Base-by-base conservation (phyloP, 192 early-diverging fungal species). In the Fimicolochytrium jonesii region DNA sequence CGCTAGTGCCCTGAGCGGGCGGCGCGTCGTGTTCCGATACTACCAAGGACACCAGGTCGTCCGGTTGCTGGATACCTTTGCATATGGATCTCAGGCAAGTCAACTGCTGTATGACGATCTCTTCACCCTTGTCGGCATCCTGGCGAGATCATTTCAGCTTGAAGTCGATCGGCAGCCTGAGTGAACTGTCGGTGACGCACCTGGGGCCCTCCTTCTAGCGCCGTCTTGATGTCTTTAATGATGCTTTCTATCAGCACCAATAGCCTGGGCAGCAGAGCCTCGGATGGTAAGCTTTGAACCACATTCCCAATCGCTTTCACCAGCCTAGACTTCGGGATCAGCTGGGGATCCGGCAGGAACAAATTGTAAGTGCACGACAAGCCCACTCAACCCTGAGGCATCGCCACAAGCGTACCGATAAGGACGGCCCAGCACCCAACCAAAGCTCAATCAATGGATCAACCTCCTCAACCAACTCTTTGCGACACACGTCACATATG, bases 251-350 rank as follows among this genome's bases (percentile, higher is more conserved):
- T 34, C 30, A 74, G 23, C 7, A 15, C 50, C 67, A 71, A 61
- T 26, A 74, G 43, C 20, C 64, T 37, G 20, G 67, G 62, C 1
- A 74, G 44, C 42, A 61, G 33, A 17, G 47, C 31, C 22, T 61
- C 61, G 26, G 47, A 54, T 18, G 72, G 61, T 23, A 69, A 45
- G 6, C 47, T 33, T 51, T 69, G 62, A 7, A 75, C 39, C 10
- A 75, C 66, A 18, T 64, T 55, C 7, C 54, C 43, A 2, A 75
- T 59, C 15, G 73, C 54, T 18, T 60, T 51, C 10, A 67, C 57
- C 26, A 67, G 39, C 18, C 36, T 33, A 20, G 56, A 52, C 22
- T 53, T 59, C 23, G 49, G 52, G 6, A n/a, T n/a, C n/a, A n/a
- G n/a, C n/a, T n/a, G n/a, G n/a, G n/a, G n/a, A n/a, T n/a, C n/a